Evolutionary conservation across 495 filamentous ascomycete species (phyloP), one percentile per base, ranked within the genome.

Genomic region (Penicillium macrosclerotiorum): DNA sequence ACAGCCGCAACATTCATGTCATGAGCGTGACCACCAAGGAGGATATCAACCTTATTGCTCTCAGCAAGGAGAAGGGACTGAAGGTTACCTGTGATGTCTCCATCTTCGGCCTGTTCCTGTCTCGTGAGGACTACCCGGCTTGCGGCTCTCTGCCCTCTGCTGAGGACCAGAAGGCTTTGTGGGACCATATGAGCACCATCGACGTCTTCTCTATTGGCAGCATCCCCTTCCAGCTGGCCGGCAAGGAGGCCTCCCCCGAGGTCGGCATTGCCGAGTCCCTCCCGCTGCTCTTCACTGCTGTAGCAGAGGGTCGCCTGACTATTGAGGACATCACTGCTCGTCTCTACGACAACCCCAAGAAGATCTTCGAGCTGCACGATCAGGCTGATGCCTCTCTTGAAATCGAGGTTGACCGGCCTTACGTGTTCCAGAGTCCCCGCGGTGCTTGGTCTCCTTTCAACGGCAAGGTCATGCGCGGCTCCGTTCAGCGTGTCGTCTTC

Each of bases 291-390:
- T 78, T 90, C 57, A 89, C 85, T 32, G 87, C 88, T 23, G 85
- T 90, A 20, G 74, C 82, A 12, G 85, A 90, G 60, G 86, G 88
- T 42, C 82, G 74, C 49, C 64, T 93, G 52, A 88, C 84, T 1
- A 65, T 89, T 23, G 84, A 90, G 22, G 86, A 91, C 55, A 73
- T 93, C 59, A 82, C 75, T 43, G 59, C 72, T 20, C 78, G 83
- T 13, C 75, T 93, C 2, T 85, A 92, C 56, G 83, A 89, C 51
- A 90, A 90, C 53, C 88, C 88, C 14, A 89, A 85, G 73, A 79
- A 78, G 54, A 93, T 93, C 50, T 93, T 92, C 47, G 86, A 92
- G 70, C 76, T 93, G 35, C 88, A 93, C 51, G 88, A 93, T 51
- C 88, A 93, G 60, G 69, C 80, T 13, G 84, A 83, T 45, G 82